phyloP scores from a whole-genome alignment of 805 yeast species.

The Yamadazyma laniorum region DNA sequence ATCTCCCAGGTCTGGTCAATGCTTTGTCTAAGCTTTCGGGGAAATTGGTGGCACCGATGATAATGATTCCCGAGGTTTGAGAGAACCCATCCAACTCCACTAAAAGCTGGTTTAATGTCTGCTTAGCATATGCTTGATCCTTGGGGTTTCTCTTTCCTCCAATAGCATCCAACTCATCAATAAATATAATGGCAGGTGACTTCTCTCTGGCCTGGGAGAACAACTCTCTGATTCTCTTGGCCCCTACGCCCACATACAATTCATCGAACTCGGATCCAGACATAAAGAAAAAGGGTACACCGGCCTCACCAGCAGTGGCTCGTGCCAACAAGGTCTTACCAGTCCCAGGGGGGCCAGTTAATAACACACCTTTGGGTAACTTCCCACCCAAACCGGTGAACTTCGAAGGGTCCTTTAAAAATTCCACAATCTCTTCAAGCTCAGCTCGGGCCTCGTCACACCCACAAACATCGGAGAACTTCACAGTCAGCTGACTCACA shows the following conservation, averaged over 20 bases:
- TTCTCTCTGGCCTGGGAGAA: conserved; percentile 90
- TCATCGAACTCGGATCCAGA: conserved; percentile 98
- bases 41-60: conserved; percentile 97
- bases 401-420: conserved; percentile 91
- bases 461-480: conserved; percentile 92
- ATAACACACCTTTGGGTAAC: conserved; percentile 92
- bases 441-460: conserved; percentile 98
- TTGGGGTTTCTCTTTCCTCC: conserved; percentile 97
- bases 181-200: conserved; percentile 95
- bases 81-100: conserved; percentile 96
- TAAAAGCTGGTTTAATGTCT: conserved; percentile 90
- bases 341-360: conserved; percentile 99
- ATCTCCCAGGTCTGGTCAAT: conserved; percentile 95
- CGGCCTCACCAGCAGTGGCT: conserved; percentile 99
- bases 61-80: conserved; percentile 88
- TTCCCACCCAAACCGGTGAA: conserved; percentile 97
- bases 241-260: conserved; percentile 98
- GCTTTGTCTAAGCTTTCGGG: conserved; percentile 97
- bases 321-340: conserved; percentile 96
- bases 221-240: conserved; percentile 93
- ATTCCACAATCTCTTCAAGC: conserved; percentile 96
- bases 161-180: conserved; percentile 97
- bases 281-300: conserved; percentile 97
- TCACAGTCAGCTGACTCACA: conserved; percentile 79
- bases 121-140: conserved; percentile 98